Conservation (phyloP, 1,139 yeast genomes). For the Arxiozyma telluris region DNA sequence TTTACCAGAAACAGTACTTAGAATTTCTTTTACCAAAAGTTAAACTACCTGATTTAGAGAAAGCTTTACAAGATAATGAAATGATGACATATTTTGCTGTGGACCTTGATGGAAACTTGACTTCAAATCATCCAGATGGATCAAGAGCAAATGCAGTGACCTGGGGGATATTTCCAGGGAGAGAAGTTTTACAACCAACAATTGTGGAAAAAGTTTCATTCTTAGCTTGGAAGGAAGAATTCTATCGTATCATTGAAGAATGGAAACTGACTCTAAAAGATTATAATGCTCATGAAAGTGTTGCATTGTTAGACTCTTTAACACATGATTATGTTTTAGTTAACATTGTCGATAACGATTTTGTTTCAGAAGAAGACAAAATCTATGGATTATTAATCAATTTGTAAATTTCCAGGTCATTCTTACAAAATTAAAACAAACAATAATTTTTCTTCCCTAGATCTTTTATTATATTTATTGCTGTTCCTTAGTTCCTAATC, state of each 20-base stretch:
- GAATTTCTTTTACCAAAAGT: slow-evolving; percentile 69
- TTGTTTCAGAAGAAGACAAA: slow-evolving; percentile 32
- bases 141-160: slow-evolving; percentile 87
- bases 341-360: slow-evolving; percentile 88
- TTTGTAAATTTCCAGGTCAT: slow-evolving; percentile 3
- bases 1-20: slow-evolving; percentile 85
- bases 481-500: not conserved
- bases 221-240: slow-evolving; percentile 96
- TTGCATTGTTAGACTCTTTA: slow-evolving; percentile 41
- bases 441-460: no score
- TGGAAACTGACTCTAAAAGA: slow-evolving; percentile 59
- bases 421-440: no score
- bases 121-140: slow-evolving; percentile 60
- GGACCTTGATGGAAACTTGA: slow-evolving; percentile 43
- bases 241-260: slow-evolving; percentile 69
- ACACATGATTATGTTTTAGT: slow-evolving; percentile 62
- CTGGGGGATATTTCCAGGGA: slow-evolving; percentile 95
- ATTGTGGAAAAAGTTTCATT: slow-evolving; percentile 85
- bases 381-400: slow-evolving; percentile 32
- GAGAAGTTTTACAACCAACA: slow-evolving; percentile 84
- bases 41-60: slow-evolving; percentile 32
- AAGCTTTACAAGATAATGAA: slow-evolving; percentile 35
- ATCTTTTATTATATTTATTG: not conserved
- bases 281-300: slow-evolving; percentile 26
- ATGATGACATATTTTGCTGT: slow-evolving; percentile 75